Conservation (phyloP, 768 basidiomycete genomes). For the Naematelia aurantialba region DNA sequence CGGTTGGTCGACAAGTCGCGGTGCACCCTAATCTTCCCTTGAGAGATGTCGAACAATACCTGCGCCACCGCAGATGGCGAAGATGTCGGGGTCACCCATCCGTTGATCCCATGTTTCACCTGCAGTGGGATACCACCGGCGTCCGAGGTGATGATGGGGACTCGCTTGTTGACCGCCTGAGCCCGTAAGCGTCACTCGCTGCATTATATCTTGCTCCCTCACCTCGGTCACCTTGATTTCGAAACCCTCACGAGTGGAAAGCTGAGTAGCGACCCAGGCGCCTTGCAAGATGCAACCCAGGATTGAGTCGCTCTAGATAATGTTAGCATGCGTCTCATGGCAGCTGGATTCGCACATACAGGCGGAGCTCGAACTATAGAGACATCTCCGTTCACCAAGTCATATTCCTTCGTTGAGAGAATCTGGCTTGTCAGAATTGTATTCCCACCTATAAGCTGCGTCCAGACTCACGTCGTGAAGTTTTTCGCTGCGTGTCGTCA, state of each 20-base stretch:
- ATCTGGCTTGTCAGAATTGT: slow-evolving; percentile 19
- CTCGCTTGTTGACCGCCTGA: slow-evolving; percentile 88
- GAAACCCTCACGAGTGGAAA: slow-evolving; percentile 91
- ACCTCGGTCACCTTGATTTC: slow-evolving; percentile 83
- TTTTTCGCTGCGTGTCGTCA: slow-evolving; percentile 29
- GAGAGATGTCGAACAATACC: slow-evolving; percentile 72
- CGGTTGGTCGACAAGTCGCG: slow-evolving; percentile 15
- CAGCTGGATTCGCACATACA: slow-evolving; percentile 61
- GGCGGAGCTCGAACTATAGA: slow-evolving; percentile 77
- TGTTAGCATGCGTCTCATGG: slow-evolving; percentile 9
- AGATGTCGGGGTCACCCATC: slow-evolving; percentile 73
- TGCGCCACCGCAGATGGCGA: slow-evolving; percentile 72
- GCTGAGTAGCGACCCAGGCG: slow-evolving; percentile 81
- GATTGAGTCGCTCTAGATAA: slow-evolving; percentile 53
- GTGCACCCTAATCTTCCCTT: slow-evolving; percentile 56
- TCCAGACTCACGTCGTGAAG: slow-evolving; percentile 35
- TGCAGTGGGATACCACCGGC: slow-evolving; percentile 95
- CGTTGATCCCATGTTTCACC: slow-evolving; percentile 79
- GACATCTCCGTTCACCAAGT: slow-evolving; percentile 53
- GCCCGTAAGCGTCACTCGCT: slow-evolving; percentile 5
- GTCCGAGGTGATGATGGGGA: slow-evolving; percentile 74
- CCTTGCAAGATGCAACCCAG: slow-evolving; percentile 86
- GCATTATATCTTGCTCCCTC: background rate
- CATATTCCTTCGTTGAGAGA: slow-evolving; percentile 35
- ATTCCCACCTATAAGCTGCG: background rate